phyloP scores from a whole-genome alignment of 495 filamentous ascomycete genomes.

The Penicillium paradoxum region DNA sequence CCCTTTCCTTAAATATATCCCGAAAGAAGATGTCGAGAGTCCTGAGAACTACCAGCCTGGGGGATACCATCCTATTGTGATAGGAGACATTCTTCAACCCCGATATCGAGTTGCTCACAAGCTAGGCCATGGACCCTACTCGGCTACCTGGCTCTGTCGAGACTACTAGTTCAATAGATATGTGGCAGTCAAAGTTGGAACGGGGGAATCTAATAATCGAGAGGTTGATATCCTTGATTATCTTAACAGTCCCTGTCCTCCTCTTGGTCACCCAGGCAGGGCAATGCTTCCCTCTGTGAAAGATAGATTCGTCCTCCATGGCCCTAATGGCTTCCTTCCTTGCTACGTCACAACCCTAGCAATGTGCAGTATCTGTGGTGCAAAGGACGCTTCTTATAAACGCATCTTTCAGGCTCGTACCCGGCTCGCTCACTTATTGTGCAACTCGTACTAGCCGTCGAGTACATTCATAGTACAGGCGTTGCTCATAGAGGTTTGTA shows the following conservation, averaged over 20 bases:
- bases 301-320: slow-evolving; percentile 32
- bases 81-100: slow-evolving; percentile 30
- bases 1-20: neutral
- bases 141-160: slow-evolving; percentile 22
- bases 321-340: slow-evolving; percentile 40
- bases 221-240: slow-evolving; percentile 12
- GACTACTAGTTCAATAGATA: slow-evolving; percentile 5
- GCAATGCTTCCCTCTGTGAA: slow-evolving; percentile 21
- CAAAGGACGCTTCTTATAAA: slow-evolving; percentile 19
- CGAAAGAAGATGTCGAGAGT: slow-evolving; percentile 6
- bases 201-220: slow-evolving; percentile 9
- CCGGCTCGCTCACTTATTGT: slow-evolving; percentile 35
- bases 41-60: slow-evolving; percentile 26
- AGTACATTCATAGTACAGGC: slow-evolving; percentile 22
- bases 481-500: slow-evolving; percentile 20
- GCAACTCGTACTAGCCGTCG: slow-evolving; percentile 30
- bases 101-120: slow-evolving; percentile 39
- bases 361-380: slow-evolving; percentile 19
- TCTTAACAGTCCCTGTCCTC: slow-evolving; percentile 5
- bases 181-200: slow-evolving; percentile 27
- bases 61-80: slow-evolving; percentile 36
- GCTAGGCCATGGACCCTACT: slow-evolving; percentile 27
- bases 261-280: slow-evolving; percentile 8
- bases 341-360: slow-evolving; percentile 31
- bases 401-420: slow-evolving; percentile 25